Conservation (phyloP, 768 basidiomycete genomes). For the Leccinum ochraceum region DNA sequence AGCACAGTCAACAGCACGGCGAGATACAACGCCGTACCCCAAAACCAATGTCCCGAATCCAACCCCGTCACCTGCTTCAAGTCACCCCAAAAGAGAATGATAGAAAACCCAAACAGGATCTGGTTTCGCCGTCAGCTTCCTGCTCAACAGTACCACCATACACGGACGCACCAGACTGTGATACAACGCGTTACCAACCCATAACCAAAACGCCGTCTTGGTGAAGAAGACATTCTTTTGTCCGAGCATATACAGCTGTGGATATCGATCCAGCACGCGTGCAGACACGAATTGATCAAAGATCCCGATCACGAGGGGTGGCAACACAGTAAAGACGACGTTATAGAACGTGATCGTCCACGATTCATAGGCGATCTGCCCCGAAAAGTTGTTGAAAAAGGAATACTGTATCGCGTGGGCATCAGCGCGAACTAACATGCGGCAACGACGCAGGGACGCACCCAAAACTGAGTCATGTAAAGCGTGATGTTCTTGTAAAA, state of each 20-base stretch:
- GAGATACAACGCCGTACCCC: constrained; percentile 97
- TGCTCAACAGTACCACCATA: neutral
- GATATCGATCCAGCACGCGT: constrained; percentile 93
- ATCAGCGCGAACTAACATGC: neutral
- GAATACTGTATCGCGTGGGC: constrained; percentile 65
- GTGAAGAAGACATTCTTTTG: constrained; percentile 95
- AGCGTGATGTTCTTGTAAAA: constrained; percentile 99
- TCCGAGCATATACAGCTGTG: constrained; percentile 92
- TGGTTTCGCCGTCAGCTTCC: constrained; percentile 30
- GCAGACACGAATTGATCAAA: constrained; percentile 99
- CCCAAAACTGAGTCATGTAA: constrained; percentile 99
- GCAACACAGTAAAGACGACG: constrained; percentile 93
- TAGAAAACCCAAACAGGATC: constrained; percentile 86
- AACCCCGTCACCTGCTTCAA: constrained; percentile 77
- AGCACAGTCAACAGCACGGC: constrained; percentile 92
- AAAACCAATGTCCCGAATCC: constrained; percentile 96
- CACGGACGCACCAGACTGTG: constrained; percentile 72
- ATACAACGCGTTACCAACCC: constrained; percentile 86
- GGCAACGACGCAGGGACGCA: constrained; percentile 35
- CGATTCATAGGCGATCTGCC: constrained; percentile 97
- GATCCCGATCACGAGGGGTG: constrained; percentile 95
- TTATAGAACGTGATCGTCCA: constrained; percentile 99
- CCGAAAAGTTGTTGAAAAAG: constrained; percentile 99
- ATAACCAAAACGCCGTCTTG: constrained; percentile 88
- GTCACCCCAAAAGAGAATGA: constrained; percentile 93